Conservation (phyloP, 2,329 filamentous ascomycete species). For the Sporothrix inflata region DNA sequence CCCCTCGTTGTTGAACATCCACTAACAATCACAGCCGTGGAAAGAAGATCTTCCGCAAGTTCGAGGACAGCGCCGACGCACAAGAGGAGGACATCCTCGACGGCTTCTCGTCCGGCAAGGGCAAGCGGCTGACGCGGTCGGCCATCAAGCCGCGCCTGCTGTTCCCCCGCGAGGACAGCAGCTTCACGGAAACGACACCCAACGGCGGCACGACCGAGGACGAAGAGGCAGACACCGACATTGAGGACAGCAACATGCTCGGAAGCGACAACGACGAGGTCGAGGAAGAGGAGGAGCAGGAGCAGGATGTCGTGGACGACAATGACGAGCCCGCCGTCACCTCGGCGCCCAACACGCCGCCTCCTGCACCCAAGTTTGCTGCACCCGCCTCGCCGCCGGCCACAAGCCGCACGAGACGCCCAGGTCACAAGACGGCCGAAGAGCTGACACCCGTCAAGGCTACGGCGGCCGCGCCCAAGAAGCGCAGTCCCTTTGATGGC, state of each 20-base stretch:
- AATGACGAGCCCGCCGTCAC: constrained; percentile 46
- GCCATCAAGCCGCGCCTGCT: constrained; percentile 72
- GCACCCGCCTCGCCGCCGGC: constrained; percentile 63
- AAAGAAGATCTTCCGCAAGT: constrained; percentile 76
- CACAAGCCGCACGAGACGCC: constrained; percentile 63
- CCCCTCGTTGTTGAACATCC: constrained; percentile 50
- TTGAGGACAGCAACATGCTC: constrained; percentile 54
- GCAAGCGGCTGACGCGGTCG: constrained; percentile 27
- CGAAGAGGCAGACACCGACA: constrained; percentile 63
- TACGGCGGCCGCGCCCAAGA: constrained; percentile 31
- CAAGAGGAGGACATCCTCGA: constrained; percentile 36
- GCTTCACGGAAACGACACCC: constrained; percentile 44
- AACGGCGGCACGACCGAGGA: constrained; percentile 49
- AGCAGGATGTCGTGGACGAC: constrained; percentile 44
- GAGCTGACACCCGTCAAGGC: constrained; percentile 48
- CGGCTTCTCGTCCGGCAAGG: constrained; percentile 46
- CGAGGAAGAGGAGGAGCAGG: constrained; percentile 43
- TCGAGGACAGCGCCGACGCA: constrained; percentile 44
- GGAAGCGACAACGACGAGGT: constrained; percentile 60
- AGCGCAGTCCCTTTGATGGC: constrained; percentile 64
- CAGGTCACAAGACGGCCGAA: constrained; percentile 53
- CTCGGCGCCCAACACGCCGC: constrained; percentile 51
- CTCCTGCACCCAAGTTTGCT: constrained; percentile 56
- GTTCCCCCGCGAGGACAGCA: constrained; percentile 59
- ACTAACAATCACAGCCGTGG: constrained; percentile 62